These are phyloP conservation scores for Boletus calvinii DNA, from an alignment of 1,284 basidiomycete genomes.

Conservation along the genomic window DNA sequence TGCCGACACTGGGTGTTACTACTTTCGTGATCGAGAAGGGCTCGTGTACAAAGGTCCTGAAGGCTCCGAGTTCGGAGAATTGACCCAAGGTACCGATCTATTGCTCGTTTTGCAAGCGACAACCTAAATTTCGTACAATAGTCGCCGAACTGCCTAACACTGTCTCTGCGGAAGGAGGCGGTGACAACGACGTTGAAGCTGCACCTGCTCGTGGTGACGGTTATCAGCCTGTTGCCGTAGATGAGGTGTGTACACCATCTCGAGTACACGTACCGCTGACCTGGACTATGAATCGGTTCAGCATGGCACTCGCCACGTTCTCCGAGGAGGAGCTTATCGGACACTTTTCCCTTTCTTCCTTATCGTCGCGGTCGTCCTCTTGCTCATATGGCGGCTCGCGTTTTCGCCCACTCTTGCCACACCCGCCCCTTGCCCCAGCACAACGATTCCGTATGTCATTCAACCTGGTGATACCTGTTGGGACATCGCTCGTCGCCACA, in stretches of 20 bases:
- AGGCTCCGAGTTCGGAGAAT: conserved; percentile 54
- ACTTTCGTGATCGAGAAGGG: conserved; percentile 51
- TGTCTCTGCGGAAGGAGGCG: conserved; percentile 24
- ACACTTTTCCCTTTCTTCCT: conserved; percentile 74
- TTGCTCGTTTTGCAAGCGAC: background rate
- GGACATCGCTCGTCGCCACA: conserved; percentile 54
- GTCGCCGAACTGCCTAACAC: conserved; percentile 25
- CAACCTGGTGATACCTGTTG: conserved; percentile 69
- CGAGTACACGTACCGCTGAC: conserved; percentile 2
- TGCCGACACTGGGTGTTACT: conserved; percentile 54
- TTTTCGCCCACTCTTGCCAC: conserved; percentile 43
- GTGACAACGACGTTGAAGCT: conserved; percentile 54
- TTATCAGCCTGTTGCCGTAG: conserved; percentile 52
- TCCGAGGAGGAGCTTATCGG: conserved; percentile 48
- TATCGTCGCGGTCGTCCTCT: conserved; percentile 60
- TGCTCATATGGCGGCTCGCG: conserved; percentile 65
- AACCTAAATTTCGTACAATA: conserved; percentile 8
- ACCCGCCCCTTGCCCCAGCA: conserved; percentile 46
- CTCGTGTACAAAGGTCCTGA: conserved; percentile 48
- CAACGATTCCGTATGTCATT: conserved; percentile 49
- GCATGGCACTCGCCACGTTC: conserved; percentile 35
- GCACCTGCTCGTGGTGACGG: conserved; percentile 50
- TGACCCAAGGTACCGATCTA: conserved; percentile 45
- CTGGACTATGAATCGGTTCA: conserved; percentile 27
- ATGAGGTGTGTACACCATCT: conserved; percentile 45